phyloP scores from a whole-genome alignment of 1,139 yeast species.

The Geotrichum europaeum region DNA sequence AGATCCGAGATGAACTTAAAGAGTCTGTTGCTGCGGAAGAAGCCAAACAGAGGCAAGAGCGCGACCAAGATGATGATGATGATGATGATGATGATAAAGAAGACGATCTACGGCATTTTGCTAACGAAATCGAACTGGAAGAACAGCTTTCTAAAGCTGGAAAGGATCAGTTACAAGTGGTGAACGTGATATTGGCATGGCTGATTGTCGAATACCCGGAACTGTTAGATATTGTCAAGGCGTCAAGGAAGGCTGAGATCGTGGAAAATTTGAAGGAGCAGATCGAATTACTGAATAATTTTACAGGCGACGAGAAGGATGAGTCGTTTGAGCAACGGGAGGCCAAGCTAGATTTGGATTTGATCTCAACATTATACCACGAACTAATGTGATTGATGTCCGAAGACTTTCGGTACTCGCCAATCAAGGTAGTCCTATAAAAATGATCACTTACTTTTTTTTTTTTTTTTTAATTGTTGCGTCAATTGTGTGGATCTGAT shows the following conservation, averaged over 20 bases:
- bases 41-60: conserved; percentile 7
- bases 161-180: conserved; percentile 22
- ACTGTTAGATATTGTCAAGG: conserved; percentile 8
- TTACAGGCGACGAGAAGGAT: background rate
- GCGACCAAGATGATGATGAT: conserved; percentile 17
- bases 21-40: conserved; percentile 15
- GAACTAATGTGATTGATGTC: background rate
- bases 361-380: background rate
- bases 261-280: background rate
- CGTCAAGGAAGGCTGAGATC: background rate
- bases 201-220: conserved; percentile 27
- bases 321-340: conserved; percentile 3
- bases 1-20: conserved; percentile 17
- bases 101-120: conserved; percentile 16
- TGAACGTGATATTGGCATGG: conserved; percentile 31
- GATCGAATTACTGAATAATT: background rate
- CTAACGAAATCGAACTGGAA: conserved; percentile 23
- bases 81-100: conserved; percentile 19
- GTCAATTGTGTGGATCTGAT: background rate
- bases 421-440: too few species aligned
- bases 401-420: background rate
- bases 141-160: conserved; percentile 28
- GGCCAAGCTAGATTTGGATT: conserved; percentile 1
- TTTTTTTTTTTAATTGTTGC: too few species aligned
- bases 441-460: too few species aligned